Evolutionary conservation across 2,329 filamentous ascomycete genomes (phyloP).

Genomic region (Aspergillus latus): DNA sequence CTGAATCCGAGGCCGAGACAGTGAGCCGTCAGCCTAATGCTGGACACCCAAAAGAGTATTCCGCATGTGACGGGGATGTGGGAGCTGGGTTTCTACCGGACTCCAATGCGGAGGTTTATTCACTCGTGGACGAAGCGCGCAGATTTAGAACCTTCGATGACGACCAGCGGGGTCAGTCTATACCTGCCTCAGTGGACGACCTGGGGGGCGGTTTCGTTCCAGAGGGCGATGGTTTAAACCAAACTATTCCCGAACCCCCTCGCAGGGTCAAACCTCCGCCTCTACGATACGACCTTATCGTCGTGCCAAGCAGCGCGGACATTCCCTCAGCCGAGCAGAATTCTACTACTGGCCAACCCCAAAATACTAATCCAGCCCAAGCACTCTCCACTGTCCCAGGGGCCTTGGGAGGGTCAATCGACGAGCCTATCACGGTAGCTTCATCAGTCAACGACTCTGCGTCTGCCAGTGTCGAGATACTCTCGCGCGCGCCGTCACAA

Average conservation of each 20-base stretch:
- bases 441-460: constrained; percentile 27
- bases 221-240: constrained; percentile 3
- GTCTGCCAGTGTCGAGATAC: constrained; percentile 28
- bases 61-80: constrained; percentile 26
- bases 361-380: not conserved
- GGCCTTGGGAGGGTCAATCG: constrained; percentile 25
- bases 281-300: constrained; percentile 32
- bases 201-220: constrained; percentile 25
- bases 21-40: not conserved
- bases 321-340: not conserved
- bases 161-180: not conserved
- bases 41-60: not conserved
- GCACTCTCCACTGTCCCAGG: not conserved
- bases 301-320: constrained; percentile 25
- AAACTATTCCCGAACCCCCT: not conserved
- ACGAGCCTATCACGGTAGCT: constrained; percentile 27
- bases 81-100: constrained; percentile 44
- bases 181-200: not conserved
- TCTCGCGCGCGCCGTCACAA: constrained; percentile 23
- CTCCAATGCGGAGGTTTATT: constrained; percentile 18
- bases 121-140: not conserved
- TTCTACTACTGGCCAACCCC: not conserved
- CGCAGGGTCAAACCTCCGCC: not conserved
- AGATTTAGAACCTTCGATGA: not conserved
- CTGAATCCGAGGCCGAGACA: constrained; percentile 7